Evolutionary conservation across 768 basidiomycete genomes (phyloP), one percentile per base, ranked within the genome.

Genomic region (Cystofilobasidium ferigula): DNA sequence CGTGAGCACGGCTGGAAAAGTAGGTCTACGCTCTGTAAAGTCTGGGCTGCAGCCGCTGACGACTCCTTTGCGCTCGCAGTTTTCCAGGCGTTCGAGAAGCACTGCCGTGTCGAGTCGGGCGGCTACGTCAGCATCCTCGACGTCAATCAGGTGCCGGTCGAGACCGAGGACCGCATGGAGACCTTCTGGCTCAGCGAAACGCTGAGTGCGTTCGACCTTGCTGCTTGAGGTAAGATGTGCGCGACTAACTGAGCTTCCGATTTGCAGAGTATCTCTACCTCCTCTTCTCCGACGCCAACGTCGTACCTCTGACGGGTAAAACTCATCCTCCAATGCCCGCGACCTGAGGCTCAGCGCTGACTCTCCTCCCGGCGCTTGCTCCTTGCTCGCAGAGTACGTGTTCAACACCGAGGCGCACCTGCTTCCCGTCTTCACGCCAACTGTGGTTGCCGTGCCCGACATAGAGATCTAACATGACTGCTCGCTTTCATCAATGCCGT

Each of bases 381-480:
- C n/a, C n/a, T n/a, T n/a, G n/a, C n/a, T n/a, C n/a, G 88, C 71
- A 89, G 88, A 85, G 73, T 85, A 86, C 71, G 89, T 95, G 10
- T 88, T 95, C 77, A 95, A 94, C 71, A 95, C 93, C 1, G 93
- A 97, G 81, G 95, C 94, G 0, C 95, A 99, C 56, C 60, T 67
- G 20, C 40, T 67, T 2, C 65, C 65, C 9, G 60, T 67, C 2
- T 67, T 67, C 53, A 57, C 40, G 5, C 65, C 65, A 18, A 61
- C 65, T 13, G 54, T 61, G 16, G 36, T 61, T 43, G 32, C 43
- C 57, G 35, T n/a, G n/a, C n/a, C n/a, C n/a, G n/a, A n/a, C n/a
- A n/a, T n/a, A n/a, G n/a, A n/a, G n/a, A n/a, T n/a, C n/a, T n/a
- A n/a, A n/a, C n/a, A n/a, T n/a, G n/a, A n/a, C n/a, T n/a, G n/a